phyloP scores from a whole-genome alignment of 352 stramenopile species.

The Phytophthora lateralis region DNA sequence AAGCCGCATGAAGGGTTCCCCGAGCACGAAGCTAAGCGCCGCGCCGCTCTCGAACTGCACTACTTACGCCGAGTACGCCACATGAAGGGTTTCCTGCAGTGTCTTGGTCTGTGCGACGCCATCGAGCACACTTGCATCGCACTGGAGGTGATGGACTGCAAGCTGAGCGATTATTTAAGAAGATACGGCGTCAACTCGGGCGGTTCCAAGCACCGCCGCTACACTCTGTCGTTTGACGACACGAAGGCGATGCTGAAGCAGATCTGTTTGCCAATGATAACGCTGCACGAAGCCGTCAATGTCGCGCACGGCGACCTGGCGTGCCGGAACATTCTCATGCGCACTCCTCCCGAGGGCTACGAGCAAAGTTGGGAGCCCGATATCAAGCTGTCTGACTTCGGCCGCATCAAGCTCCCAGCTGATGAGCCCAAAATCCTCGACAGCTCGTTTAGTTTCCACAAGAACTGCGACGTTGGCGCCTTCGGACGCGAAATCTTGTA shows the following conservation, averaged over 20 bases:
- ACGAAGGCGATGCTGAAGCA: conserved; percentile 69
- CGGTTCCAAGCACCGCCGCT: conserved; percentile 54
- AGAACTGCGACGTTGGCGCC: conserved; percentile 81
- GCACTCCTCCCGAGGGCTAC: conserved; percentile 78
- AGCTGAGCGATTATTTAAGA: conserved; percentile 85
- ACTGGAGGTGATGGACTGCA: conserved; percentile 89
- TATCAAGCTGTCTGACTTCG: conserved; percentile 86
- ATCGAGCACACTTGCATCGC: conserved; percentile 89
- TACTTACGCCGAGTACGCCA: conserved; percentile 82
- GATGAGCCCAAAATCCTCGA: conserved; percentile 76
- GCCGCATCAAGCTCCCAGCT: conserved; percentile 72
- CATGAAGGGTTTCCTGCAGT: conserved; percentile 80
- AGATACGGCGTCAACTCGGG: conserved; percentile 58
- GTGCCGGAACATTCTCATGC: conserved; percentile 88
- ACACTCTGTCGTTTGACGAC: conserved; percentile 61
- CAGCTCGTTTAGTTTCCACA: conserved; percentile 80
- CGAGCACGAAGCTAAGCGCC: conserved; percentile 79
- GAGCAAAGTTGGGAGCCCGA: conserved; percentile 83
- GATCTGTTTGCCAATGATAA: conserved; percentile 80
- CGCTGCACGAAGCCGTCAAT: conserved; percentile 81
- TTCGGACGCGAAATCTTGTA: conserved; percentile 85
- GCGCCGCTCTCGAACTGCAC: conserved; percentile 77
- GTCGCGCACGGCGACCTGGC: conserved; percentile 81
- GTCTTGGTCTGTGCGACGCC: conserved; percentile 78
- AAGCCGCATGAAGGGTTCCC: conserved; percentile 82